Evolutionary conservation across 108 stramenopile genomes (phyloP), one percentile per base, ranked within the genome.

Genomic region (Pseudonitzschia delicatissima): DNA sequence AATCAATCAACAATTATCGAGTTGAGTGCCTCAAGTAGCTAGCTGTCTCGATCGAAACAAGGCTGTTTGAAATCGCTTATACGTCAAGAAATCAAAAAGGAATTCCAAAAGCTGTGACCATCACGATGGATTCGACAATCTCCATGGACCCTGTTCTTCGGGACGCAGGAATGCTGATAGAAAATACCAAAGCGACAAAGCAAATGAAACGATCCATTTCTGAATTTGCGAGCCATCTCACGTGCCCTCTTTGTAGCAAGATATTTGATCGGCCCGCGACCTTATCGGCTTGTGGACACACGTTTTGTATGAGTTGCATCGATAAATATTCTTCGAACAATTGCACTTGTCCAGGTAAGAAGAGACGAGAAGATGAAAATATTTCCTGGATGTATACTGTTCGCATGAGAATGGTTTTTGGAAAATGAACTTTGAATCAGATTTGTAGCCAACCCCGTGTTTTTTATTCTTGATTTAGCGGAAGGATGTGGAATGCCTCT

Each of bases 401-500:
- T n/a, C n/a, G n/a, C n/a, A n/a, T n/a, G n/a, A n/a, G n/a, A n/a
- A 23, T 52, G 12, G 25, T 12, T 27, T 26, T 1, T 11, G 25
- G 0, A 23, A 27, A 52, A 26, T 12, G 18, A 26, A 27, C n/a
- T n/a, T n/a, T n/a, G 21, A 27, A 27, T 52, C n/a, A 2, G 12
- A 26, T 52, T n/a, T 52, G 18, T 18, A n/a, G 12, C 18, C 51
- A 26, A 17, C 18, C 11, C 15, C 11, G 15, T 15, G 3, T 44
- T 2, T 44, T 7, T 40, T 6, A 21, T 60, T 28, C 21, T 40
- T n/a, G 36, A 5, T 40, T 23, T 3, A 66, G 57, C 42, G 42
- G 28, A 45, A 58, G 68, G 71, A 20, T 77, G 77, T 64, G 39
- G 55, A 3, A 71, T 77, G 71, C 77, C 77, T 2, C 62, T 77